Conservation (phyloP, 495 filamentous ascomycete genomes). For the Lepidopterella palustris region DNA sequence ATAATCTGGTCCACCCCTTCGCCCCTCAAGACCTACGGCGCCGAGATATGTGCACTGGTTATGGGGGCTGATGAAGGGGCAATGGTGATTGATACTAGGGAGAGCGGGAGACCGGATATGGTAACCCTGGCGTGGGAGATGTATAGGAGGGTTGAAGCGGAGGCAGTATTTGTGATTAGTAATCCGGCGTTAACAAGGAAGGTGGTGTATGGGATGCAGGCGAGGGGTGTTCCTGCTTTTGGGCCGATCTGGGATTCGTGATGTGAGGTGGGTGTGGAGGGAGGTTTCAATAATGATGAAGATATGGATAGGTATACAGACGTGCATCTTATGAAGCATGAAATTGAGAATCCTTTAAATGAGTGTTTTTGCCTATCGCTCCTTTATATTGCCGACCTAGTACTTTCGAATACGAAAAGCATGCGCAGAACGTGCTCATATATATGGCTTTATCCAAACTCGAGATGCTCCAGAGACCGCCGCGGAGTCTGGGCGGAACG, state of each 20-base stretch:
- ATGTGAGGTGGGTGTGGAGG: slow-evolving; percentile 9
- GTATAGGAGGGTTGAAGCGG: slow-evolving; percentile 51
- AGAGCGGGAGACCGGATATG: slow-evolving; percentile 36
- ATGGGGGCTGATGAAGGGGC: slow-evolving; percentile 45
- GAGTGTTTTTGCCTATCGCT: no score
- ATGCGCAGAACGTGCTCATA: no score
- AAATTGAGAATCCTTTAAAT: no score
- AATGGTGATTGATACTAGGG: slow-evolving; percentile 48
- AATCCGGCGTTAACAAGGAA: slow-evolving; percentile 65
- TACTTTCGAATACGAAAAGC: no score
- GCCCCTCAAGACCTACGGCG: slow-evolving; percentile 48
- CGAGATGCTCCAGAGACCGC: no score
- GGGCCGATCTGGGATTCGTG: slow-evolving; percentile 77
- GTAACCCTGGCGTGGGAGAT: slow-evolving; percentile 52
- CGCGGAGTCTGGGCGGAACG: no score
- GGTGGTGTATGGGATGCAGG: slow-evolving; percentile 67
- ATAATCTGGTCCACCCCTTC: slow-evolving; percentile 53
- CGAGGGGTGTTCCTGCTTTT: slow-evolving; percentile 60
- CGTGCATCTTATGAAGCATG: no score
- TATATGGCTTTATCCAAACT: no score
- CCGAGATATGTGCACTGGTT: slow-evolving; percentile 44
- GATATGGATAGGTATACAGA: no score
- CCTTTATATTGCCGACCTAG: no score
- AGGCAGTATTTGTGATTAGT: slow-evolving; percentile 68
- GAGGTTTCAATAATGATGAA: no score